Conservation (phyloP, 2,329 filamentous ascomycete genomes). For the Elsinoe fawcettii region DNA sequence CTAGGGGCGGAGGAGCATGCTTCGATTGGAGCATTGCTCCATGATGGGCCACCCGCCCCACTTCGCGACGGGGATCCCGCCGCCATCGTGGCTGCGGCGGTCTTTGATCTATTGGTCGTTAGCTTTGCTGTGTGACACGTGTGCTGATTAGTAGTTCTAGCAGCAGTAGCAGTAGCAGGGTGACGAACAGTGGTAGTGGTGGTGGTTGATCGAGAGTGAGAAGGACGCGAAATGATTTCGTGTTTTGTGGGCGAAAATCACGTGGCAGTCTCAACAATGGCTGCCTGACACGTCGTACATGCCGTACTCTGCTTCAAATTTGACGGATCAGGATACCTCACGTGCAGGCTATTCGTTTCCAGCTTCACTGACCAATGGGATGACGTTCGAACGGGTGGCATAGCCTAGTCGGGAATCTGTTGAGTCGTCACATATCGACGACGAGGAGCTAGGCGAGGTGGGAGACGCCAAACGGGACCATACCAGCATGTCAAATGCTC, state of each 20-base stretch:
- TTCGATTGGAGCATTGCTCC: not conserved
- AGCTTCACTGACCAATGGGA: no score
- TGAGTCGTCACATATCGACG: not conserved
- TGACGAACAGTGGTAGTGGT: not conserved
- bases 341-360: not conserved
- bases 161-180: not conserved
- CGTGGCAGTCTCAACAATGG: not conserved
- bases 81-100: not conserved
- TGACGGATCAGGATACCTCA: not conserved
- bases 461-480: no score
- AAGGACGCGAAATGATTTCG: not conserved
- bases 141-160: not conserved
- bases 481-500: no score
- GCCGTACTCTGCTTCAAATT: not conserved
- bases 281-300: not conserved
- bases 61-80: not conserved
- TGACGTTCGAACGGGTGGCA: no score
- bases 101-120: conserved; percentile 1
- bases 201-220: not conserved
- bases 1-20: not conserved
- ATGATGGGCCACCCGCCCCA: not conserved
- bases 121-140: not conserved
- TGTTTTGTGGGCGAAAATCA: not conserved
- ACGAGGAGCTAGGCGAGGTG: no score
- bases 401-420: not conserved